Percentiles rank a stretch among this genome's conserved stretches.
Evolutionary conservation across 352 stramenopile species (phyloP).

Genomic region (Pythium apleroticum): DNA sequence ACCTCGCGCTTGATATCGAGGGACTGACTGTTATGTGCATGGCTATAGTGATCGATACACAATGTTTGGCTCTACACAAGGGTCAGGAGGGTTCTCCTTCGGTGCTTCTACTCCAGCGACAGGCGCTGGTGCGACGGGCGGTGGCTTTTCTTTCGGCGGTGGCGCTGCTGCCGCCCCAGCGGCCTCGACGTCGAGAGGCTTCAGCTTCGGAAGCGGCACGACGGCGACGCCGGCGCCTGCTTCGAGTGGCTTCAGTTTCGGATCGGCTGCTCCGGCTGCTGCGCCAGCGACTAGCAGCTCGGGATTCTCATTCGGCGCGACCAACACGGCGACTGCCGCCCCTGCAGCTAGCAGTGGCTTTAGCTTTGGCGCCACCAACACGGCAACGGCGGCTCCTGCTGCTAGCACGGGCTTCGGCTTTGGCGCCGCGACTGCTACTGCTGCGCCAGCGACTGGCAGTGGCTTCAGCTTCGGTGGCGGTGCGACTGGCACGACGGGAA

Average conservation of each 20-base stretch:
- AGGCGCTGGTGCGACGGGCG: conserved; percentile 16
- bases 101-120: conserved; percentile 26
- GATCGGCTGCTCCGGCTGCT: conserved; percentile 19
- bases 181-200: conserved; percentile 14
- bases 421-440: conserved; percentile 21
- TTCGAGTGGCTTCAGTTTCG: conserved; percentile 33
- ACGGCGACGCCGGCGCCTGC: conserved; percentile 19
- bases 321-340: conserved; percentile 23
- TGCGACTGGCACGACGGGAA: conserved; percentile 16
- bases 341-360: conserved; percentile 24
- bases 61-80: conserved; percentile 56
- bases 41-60: background rate
- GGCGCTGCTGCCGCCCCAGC: conserved; percentile 21
- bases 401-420: conserved; percentile 23
- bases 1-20: background rate
- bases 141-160: conserved; percentile 35
- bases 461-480: conserved; percentile 47
- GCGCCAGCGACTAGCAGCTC: conserved; percentile 28
- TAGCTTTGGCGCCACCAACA: conserved; percentile 28
- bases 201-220: conserved; percentile 28
- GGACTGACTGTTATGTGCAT: background rate
- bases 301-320: conserved; percentile 56
- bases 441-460: conserved; percentile 27
- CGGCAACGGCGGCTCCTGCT: conserved; percentile 26
- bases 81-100: conserved; percentile 49